Evolutionary conservation across 2,329 filamentous ascomycete species (phyloP).

Genomic region (Trichoderma atrobrunneum): DNA sequence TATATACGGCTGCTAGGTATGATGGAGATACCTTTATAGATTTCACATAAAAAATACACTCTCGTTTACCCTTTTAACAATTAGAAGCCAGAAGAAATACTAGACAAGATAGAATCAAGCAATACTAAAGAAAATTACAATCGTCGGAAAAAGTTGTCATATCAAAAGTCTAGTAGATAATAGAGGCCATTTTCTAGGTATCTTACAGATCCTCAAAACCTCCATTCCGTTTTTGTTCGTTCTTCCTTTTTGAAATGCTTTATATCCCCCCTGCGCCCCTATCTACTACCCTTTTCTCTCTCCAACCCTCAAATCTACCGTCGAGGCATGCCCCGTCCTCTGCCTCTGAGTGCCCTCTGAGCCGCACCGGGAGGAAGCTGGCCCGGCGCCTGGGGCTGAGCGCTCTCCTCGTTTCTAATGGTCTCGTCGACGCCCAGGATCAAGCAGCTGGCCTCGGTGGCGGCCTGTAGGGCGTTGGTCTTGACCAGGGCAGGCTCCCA

Average conservation of each 20-base stretch:
- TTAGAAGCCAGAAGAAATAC: not conserved
- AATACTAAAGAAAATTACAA: not conserved
- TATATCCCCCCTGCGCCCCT: not conserved
- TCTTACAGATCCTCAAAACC: slow-evolving; percentile 36
- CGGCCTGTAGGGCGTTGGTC: slow-evolving; percentile 94
- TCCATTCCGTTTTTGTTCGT: slow-evolving; percentile 14
- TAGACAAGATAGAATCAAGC: not conserved
- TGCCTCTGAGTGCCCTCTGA: slow-evolving; percentile 79
- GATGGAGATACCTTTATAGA: slow-evolving; percentile 13
- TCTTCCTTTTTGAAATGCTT: slow-evolving; percentile 14
- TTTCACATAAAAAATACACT: not conserved
- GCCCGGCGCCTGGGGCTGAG: slow-evolving; percentile 75
- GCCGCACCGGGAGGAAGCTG: slow-evolving; percentile 79
- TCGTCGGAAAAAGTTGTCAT: not conserved
- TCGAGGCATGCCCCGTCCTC: slow-evolving; percentile 87
- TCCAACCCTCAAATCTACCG: slow-evolving; percentile 50
- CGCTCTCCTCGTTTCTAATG: slow-evolving; percentile 95
- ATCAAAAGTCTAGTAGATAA: slow-evolving; percentile 18
- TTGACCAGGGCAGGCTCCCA: slow-evolving; percentile 98
- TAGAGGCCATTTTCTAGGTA: slow-evolving; percentile 32
- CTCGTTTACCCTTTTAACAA: not conserved
- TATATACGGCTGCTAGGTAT: not conserved
- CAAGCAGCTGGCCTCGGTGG: slow-evolving; percentile 90
- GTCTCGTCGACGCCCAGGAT: slow-evolving; percentile 98
- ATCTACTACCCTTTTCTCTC: not conserved